Evolutionary conservation across 192 early-diverging fungal genomes (phyloP), one percentile per base, ranked within the genome.

Genomic region (Backusella circina): DNA sequence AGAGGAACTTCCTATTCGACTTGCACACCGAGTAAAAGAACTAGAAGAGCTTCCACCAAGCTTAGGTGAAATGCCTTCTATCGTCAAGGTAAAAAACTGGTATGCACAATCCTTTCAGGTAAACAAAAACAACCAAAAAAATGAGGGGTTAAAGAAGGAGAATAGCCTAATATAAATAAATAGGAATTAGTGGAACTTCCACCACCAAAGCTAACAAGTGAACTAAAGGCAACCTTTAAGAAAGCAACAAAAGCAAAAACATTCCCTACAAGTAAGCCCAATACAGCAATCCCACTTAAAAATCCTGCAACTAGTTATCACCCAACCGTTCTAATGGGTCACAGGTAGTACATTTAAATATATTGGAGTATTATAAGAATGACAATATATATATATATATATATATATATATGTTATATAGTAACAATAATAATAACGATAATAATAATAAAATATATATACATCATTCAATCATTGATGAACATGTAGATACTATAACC

Each of bases 11-110:
- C 97, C 95, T 21, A 94, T 98, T 74, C 92, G 97, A 12, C 80
- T 98, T 18, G 95, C 97, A 0, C 95, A 96, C 75, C 89, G 97
- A 37, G 96, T 97, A 30, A 96, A 97, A 35, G 97, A 98, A 83
- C 88, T 98, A 37, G 97, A 98, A 50, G 88, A 91, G 68, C 82
- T 98, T 28, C 97, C 97, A 0, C 86, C 94, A 70, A 90, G 89
- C 67, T 86, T 98, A 41, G 91, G 90, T 70, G 88, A 95, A 57
- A 98, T 97, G 97, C 92, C 91, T 15, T 94, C 93, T 21, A 93
- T 98, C 65, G 77, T 90, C 35, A 88, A 89, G 16, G 97, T 98
- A 47, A 95, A 96, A 80, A 88, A 95, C 78, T 96, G 95, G 97
- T 98, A 98, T 83, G 92, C 94, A 44, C 93, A 96, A 70, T 94